Evolutionary conservation across 805 yeast genomes (phyloP).

Genomic region (Ogataea trehalophila): DNA sequence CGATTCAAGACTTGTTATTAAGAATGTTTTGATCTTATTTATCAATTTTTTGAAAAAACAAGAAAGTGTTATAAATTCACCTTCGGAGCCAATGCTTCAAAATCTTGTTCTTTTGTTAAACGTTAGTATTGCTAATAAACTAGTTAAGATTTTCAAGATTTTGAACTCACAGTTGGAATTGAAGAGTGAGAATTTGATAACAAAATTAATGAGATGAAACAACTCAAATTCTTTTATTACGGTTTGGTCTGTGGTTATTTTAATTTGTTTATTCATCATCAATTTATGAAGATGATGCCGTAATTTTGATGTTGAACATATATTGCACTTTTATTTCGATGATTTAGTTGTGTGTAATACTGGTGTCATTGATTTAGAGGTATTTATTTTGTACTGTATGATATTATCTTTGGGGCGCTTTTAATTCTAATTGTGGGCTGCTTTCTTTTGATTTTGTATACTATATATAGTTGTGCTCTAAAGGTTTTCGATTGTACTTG

Average conservation of each 20-base stretch:
- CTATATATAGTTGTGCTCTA: too few species aligned
- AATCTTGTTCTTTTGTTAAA: slow-evolving; percentile 24
- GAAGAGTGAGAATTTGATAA: slow-evolving; percentile 11
- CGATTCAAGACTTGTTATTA: slow-evolving; percentile 25
- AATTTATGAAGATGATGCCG: too few species aligned
- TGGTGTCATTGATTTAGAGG: background rate
- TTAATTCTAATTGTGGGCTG: too few species aligned
- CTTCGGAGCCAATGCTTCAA: slow-evolving; percentile 10
- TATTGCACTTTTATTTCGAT: too few species aligned
- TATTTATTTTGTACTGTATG: background rate
- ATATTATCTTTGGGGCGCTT: too few species aligned
- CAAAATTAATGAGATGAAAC: slow-evolving; percentile 9
- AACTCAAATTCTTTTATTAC: too few species aligned
- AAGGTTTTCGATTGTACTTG: too few species aligned
- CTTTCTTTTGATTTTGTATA: too few species aligned
- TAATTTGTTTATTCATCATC: too few species aligned
- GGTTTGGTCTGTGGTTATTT: too few species aligned
- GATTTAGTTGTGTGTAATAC: too few species aligned
- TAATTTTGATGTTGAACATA: too few species aligned
- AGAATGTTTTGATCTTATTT: slow-evolving; percentile 24
- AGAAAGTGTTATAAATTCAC: slow-evolving; percentile 3
- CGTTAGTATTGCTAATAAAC: slow-evolving; percentile 25
- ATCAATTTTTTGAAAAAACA: slow-evolving; percentile 20
- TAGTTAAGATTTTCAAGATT: slow-evolving; percentile 23
- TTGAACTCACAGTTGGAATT: slow-evolving; percentile 17